Evolutionary conservation across 129 eudicot species (phyloP).

Genomic region (Arctium lappa): DNA sequence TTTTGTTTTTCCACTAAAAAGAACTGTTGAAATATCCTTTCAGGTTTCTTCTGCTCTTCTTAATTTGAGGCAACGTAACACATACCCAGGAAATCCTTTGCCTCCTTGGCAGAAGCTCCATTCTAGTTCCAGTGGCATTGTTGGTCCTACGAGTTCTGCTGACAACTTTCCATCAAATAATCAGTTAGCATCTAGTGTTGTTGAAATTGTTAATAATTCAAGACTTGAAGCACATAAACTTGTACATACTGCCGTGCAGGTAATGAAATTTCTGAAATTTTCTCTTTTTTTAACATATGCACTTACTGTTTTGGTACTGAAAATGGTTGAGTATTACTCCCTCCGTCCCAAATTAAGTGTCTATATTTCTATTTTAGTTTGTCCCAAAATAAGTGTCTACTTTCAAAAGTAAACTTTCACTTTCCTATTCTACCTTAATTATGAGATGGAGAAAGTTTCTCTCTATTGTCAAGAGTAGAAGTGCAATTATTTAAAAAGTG

Average conservation of each 20-base stretch:
- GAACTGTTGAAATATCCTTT: not conserved
- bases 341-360: too few relatives aligned
- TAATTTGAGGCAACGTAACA: conserved; percentile 48
- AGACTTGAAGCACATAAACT: conserved; percentile 45
- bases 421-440: too few relatives aligned
- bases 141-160: conserved; percentile 19
- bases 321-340: not conserved
- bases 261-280: not conserved
- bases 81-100: conserved; percentile 32
- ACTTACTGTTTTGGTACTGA: not conserved
- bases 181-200: conserved; percentile 41
- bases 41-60: conserved; percentile 46
- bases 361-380: too few relatives aligned
- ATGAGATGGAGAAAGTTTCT: too few relatives aligned
- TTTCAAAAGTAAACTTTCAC: too few relatives aligned
- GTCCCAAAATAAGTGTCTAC: too few relatives aligned
- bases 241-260: conserved; percentile 62
- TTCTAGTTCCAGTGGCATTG: conserved; percentile 26
- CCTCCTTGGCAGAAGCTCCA: conserved; percentile 38
- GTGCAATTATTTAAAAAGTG: too few relatives aligned
- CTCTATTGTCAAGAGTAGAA: too few relatives aligned
- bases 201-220: conserved; percentile 47
- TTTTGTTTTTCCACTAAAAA: not conserved
- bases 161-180: conserved; percentile 22
- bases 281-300: not conserved